Evolutionary conservation across 1,284 basidiomycete species (phyloP), one percentile per base, ranked within the genome.

Genomic region (Sparassis latifolia): DNA sequence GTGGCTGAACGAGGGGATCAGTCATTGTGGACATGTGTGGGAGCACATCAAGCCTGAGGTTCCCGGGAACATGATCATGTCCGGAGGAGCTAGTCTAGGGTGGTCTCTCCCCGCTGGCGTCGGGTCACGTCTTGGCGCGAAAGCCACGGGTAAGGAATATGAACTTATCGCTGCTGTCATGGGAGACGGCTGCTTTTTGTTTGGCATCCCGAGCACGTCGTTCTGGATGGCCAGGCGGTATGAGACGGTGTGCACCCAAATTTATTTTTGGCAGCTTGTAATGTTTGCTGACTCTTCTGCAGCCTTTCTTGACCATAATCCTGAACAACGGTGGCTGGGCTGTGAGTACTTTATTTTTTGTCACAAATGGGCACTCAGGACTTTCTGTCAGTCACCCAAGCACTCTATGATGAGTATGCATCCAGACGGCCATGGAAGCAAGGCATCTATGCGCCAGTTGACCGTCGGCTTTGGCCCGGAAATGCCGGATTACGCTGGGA

Each of bases 271-370:
- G 12, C 6, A 37, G 12, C 35, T 37, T 6, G 12, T 37, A 37
- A 5, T 31, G 6, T 30, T 35, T 35, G 40, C 41, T 35, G 20
- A 46, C 10, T 37, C 35, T 31, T 27, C 49, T 27, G 9, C 53
- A 86, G 83, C 85, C 85, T 1, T 86, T 84, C 67, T 64, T 88
- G 29, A 86, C 84, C 0, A 69, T 88, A 53, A 69, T 88, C 1
- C 64, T 88, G 31, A 86, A 86, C 61, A 88, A 88, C 51, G 83
- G 83, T 2, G 82, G 83, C 0, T 86, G 83, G 82, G 79, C 71
- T 59, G 79, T 79, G 51, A 58, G 70, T 42, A 31, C 45, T 37
- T 51, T 54, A 42, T 32, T 38, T 33, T 37, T 45, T 30, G 28
- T 39, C 33, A 43, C 42, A 31, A 37, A 42, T 10, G 10, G 20